Evolutionary conservation across 1,284 basidiomycete genomes (phyloP), one percentile per base, ranked within the genome.

Genomic region (Exobasidium cylindrosporum): DNA sequence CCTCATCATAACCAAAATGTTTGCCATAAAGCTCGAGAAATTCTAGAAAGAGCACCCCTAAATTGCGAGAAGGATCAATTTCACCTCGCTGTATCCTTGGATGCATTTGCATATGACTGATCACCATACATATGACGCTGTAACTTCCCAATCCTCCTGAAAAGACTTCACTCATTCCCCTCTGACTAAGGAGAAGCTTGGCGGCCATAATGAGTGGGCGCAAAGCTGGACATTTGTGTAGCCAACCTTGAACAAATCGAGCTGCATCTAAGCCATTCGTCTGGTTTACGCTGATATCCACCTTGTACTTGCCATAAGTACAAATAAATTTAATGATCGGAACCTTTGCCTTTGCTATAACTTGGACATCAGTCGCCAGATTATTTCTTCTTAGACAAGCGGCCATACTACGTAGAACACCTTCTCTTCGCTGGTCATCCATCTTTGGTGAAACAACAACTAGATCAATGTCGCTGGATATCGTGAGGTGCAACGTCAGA

Each of bases 141-240:
- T 97, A 98, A 77, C 90, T 92, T 7, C 95, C 94, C 17, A 99
- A 81, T 0, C 96, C 95, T 10, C 96, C 95, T 0, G 89, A 91
- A 80, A 89, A 97, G 13, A 97, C 95, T 81, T 98, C 95, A 80
- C 97, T 97, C 91, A 97, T 91, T 28, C 87, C 87, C 43, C 95
- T 84, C 78, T 97, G 92, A 67, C 85, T 86, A 60, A 98, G 84
- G 80, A 97, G 95, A 3, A 89, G 86, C 82, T 98, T 98, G 73
- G 90, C 87, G 64, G 95, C 86, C 76, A 97, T 82, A 50, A 77
- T 68, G n/a, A 79, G 63, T 0, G 76, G 76, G 29, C 89, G 87
- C 11, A 95, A 82, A 0, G 90, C 91, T 30, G 87, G 87, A 76
- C 92, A 83, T 57, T 89, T 84, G 49, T 84, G 82, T 29, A 96